Base-by-base conservation (phyloP, 208 protist species). In the Acanthamoeba quina region DNA sequence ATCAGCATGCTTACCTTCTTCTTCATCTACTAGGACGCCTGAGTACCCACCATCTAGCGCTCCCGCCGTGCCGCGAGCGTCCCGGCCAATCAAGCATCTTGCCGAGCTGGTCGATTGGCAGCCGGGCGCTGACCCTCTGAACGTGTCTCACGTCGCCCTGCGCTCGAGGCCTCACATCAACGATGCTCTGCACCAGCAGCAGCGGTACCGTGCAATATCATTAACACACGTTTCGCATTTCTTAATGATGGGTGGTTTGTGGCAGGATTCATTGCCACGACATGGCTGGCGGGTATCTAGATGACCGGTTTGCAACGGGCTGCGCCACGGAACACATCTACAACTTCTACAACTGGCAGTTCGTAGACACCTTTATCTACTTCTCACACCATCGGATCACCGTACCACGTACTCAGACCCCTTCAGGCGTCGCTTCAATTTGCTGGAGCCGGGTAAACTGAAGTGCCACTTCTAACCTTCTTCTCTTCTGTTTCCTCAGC, bases 331-430 rank as follows among this genome's bases (percentile, higher is more conserved):
- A 94, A 19, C 26, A 90, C 64, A 37, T 95, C 58, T 98, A 98
- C 96, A 98, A 97, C 66, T 95, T 98, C 26, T 93, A 88, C 91
- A 97, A 98, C 94, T 98, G 97, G 97, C 88, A 96, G 80, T 94
- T 96, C 49, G 83, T 96, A 47, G 98, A 98, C 89, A 95, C 90
- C 56, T 98, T 98, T 93, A 97, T 98, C 9, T 98, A 98, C 96
- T 98, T 98, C 86, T 97, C 97, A 3, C 98, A 98, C 90, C 74
- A 97, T 68, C 96, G 97, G 64, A 95, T 99, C 44, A 96, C 96
- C 21, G 95, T 98, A 54, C 98, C 98, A 41, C 98, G 92, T 94
- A 94, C 47, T 90, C 29, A 37, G 7, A 64, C 54, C 44, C 5
- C 15, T 26, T 74, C 52, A 10, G 17, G 9, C 2, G 58, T 68